Evolutionary conservation across 2,329 filamentous ascomycete species (phyloP), one percentile per base, ranked within the genome.

Genomic region (Capronia epimyces): DNA sequence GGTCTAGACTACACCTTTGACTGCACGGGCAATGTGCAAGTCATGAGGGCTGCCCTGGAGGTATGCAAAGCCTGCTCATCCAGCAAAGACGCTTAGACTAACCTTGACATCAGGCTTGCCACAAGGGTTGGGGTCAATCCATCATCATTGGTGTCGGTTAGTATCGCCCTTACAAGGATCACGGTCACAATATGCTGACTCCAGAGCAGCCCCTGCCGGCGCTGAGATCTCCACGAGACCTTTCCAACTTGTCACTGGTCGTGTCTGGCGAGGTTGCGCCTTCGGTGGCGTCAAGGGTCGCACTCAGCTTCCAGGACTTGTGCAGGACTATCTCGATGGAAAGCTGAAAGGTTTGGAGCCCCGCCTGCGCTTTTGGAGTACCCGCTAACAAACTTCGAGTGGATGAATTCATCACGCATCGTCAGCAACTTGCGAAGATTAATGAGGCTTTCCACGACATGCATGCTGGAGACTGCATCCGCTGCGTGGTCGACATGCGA

Each of bases 1-100:
- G 93, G 93, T 45, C 95, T 89, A 69, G 93, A 98, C 76, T 97
- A 96, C 77, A 98, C 93, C 43, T 98, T 98, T 68, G 93, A 98
- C 76, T 97, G 93, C 79, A 98, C 93, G 5, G 93, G 93, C 53
- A 97, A 97, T 66, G 90, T 97, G 46, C 81, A 83, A 62, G 93
- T 98, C 49, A 98, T 95, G 93, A 81, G 93, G 58, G 86, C 88
- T 46, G 93, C 93, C 34, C 82, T 98, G 54, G 57, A 59, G 48
- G 53, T 52, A 21, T 32, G 50, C 22, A 13, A 21, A 18, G 12
- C 21, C 20, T 34, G 42, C 10, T 24, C 9, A 15, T 34, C 5
- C 15, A 4, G 21, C 16, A 22, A 18, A 18, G 16, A 9, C 15
- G 13, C 6, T 7, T 3, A 15, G 29, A 24, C 37, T 52, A 27